Base-by-base conservation (phyloP, 2,329 filamentous ascomycete genomes). In the Xylariaceae sp. region DNA sequence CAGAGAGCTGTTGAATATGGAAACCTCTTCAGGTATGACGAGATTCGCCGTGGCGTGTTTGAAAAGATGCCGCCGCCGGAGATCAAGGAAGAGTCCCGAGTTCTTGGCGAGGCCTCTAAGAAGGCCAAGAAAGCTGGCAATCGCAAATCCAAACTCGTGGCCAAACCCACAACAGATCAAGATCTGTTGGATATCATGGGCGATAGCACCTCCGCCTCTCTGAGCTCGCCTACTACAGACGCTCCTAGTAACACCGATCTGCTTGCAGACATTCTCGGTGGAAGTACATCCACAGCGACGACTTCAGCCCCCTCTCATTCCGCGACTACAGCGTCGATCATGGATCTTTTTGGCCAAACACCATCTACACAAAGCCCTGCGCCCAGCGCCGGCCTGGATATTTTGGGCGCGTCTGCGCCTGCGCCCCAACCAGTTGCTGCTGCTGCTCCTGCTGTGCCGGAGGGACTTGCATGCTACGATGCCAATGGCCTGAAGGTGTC, bases 41-140 rank as follows among this genome's bases (percentile, higher is more conserved):
- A 91, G 61, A 89, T 99, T 58, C 87, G 93, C 57, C 84, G 84
- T 61, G 94, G 94, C 59, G 94, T 99, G 2, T 79, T 99, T 9
- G 94, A 99, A 76, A 95, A 94, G 74, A 99, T 99, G 95, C 94
- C 94, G 6, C 85, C 94, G 1, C 94, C 94, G 7, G 93, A 97
- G 73, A 97, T 99, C 70, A 91, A 93, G 66, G 94, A 99, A 73
- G 91, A 96, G 73, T 93, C 94, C 57, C 83, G 93, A 61, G 92
- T 97, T 2, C 80, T 99, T 15, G 92, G 92, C 49, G 89, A 93
- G 69, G 87, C 91, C 1, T 80, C 85, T 1, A 87, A 86, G 73
- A 84, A 88, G 68, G 80, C 82, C 64, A 87, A 84, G 73, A 86
- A 87, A 70, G 79, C 84, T 53, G 81, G 85, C 60, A 90, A 89